phyloP scores from a whole-genome alignment of 306 rosid species.

The Cicer cuneatum region DNA sequence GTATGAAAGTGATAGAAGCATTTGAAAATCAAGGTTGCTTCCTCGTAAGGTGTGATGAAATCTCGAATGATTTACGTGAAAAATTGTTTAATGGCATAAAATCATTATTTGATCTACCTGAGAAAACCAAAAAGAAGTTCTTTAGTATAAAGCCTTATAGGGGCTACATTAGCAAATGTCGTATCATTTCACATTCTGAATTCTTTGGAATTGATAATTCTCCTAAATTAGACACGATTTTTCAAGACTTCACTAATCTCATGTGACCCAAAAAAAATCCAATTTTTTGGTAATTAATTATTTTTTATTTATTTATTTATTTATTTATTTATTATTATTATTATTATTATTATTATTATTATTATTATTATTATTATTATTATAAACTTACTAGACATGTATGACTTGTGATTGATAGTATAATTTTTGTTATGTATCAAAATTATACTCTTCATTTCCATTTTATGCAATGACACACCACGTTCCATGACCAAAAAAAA shows the following conservation, averaged over 20 bases:
- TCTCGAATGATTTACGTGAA: conserved; percentile 18
- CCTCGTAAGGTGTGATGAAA: conserved; percentile 29
- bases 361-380: too few species aligned
- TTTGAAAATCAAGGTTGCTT: conserved; percentile 49
- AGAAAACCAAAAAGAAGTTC: conserved; percentile 52
- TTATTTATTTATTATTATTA: too few species aligned
- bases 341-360: too few species aligned
- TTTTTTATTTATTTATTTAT: too few species aligned
- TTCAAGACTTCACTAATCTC: conserved; percentile 50
- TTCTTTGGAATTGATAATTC: conserved; percentile 56
- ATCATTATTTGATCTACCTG: conserved; percentile 57
- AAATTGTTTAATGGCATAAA: conserved; percentile 42
- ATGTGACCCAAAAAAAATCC: conserved; percentile 68
- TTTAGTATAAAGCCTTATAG: conserved; percentile 42
- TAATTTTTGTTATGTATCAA: too few species aligned
- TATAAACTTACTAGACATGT: too few species aligned
- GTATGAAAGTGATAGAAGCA: conserved; percentile 55
- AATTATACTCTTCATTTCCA: too few species aligned
- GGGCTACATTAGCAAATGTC: conserved; percentile 47
- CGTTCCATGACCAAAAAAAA: conserved; percentile 47
- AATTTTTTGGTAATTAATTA: conserved; percentile 49
- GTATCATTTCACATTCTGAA: conserved; percentile 45
- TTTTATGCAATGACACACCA: conserved; percentile 51
- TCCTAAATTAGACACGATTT: not conserved
- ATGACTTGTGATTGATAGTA: too few species aligned